Conservation (phyloP, 148 eudicot species). For the Amaranthus hypochondriacus region DNA sequence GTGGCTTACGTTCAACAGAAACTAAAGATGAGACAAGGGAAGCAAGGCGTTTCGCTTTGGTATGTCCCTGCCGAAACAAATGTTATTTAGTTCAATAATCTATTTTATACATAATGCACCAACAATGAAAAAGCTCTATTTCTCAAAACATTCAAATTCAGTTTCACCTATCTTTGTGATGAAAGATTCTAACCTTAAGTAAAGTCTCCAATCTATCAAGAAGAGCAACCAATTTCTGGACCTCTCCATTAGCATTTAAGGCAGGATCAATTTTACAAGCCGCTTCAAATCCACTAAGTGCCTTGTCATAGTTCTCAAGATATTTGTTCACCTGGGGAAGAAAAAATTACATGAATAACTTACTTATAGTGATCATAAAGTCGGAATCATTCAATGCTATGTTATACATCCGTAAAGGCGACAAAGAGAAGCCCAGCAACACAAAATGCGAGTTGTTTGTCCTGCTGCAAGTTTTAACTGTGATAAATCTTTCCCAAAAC, state of each 20-base stretch:
- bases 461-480: not conserved
- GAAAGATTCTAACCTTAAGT: constrained; percentile 49
- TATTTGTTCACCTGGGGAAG: constrained; percentile 67
- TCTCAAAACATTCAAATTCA: not conserved
- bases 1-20: constrained; percentile 54
- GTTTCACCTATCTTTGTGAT: not conserved
- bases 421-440: not conserved
- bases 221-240: constrained; percentile 58
- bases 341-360: not conserved
- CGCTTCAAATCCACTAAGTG: constrained; percentile 87
- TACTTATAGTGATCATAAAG: not conserved
- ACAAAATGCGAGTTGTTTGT: not conserved
- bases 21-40: constrained; percentile 52
- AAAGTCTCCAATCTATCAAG: constrained; percentile 66
- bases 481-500: not conserved
- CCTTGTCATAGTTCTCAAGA: constrained; percentile 92
- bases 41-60: constrained; percentile 60
- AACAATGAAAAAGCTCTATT: not conserved
- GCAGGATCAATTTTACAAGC: constrained; percentile 91
- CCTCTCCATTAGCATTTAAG: constrained; percentile 70
- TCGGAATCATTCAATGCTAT: not conserved
- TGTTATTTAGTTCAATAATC: constrained; percentile 3
- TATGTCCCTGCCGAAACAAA: constrained; percentile 50
- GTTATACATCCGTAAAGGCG: not conserved
- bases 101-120: not conserved